Evolutionary conservation across 768 basidiomycete species (phyloP), one percentile per base, ranked within the genome.

Genomic region (Phylloporus scabripes): DNA sequence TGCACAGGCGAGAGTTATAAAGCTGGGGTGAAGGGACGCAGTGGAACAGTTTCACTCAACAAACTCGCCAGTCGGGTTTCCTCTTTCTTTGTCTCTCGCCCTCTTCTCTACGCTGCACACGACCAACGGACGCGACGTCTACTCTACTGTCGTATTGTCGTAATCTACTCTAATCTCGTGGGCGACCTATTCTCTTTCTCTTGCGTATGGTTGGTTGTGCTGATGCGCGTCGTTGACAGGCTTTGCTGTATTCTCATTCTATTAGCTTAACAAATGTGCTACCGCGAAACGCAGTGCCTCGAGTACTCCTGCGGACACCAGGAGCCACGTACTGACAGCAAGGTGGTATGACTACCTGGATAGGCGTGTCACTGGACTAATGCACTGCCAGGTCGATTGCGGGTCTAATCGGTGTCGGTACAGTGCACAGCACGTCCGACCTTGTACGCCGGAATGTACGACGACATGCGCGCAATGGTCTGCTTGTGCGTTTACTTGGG

Each of bases 401-500:
- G 53, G 60, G 26, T 65, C 65, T 37, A 49, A 50, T 51, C 58
- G 51, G 38, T 78, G 76, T 53, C 71, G 75, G 43, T 77, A 77
- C 51, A 77, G 75, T 47, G 49, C 61, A 6, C 39, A 47, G 8
- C 76, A 77, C 51, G 44, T 47, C 23, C 45, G 59, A 9, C 56
- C 65, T 7, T 74, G 76, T 53, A 20, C 11, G 18, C 32, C 50
- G 9, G 64, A 57, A 14, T 78, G 76, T 43, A 4, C 67, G 18
- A 47, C 64, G 41, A 74, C 69, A 6, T 77, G 76, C 53, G 51
- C 24, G 21, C 74, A 75, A 59, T 66, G 63, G 76, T 76, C 42
- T 23, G 70, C 52, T 29, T 18, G 17, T 44, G 21, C 15, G 3
- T 42, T 29, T 45, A 31, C 45, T 41, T 21, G 14, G 14, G 14